These are phyloP conservation scores for Hondaea fermentalgiana DNA, from an alignment of 108 stramenopile genomes.

Conservation along the genomic window DNA sequence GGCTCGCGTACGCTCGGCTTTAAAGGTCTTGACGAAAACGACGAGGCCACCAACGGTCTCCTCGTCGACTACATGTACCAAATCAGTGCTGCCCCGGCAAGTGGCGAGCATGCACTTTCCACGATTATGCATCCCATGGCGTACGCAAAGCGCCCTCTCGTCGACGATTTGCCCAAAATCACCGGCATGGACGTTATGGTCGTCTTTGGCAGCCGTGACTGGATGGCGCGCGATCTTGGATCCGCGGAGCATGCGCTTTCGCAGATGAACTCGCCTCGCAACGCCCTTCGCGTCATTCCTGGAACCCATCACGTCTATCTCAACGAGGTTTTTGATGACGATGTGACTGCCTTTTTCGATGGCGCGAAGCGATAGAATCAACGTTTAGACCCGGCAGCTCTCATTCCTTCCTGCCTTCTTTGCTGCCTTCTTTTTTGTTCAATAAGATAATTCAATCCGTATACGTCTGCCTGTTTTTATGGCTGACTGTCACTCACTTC, in stretches of 20 bases:
- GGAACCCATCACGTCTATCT: neutral
- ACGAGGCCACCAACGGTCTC: neutral
- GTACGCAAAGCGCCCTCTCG: neutral
- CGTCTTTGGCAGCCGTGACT: neutral
- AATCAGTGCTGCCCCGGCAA: neutral
- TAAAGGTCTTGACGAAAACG: neutral
- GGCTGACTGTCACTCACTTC: no score
- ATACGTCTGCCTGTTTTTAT: no score
- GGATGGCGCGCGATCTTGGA: neutral
- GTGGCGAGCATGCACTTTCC: constrained; percentile 7
- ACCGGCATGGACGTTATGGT: neutral
- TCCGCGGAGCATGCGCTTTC: neutral
- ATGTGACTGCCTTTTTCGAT: neutral
- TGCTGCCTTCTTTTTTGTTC: no score
- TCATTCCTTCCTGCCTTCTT: no score
- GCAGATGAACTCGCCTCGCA: neutral
- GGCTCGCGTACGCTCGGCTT: neutral
- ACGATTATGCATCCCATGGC: neutral
- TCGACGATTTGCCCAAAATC: neutral
- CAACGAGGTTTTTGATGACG: neutral
- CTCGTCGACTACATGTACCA: neutral
- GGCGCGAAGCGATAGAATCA: neutral
- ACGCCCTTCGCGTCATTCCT: neutral
- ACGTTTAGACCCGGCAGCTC: no score
- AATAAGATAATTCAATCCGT: no score